phyloP scores from a whole-genome alignment of 2,329 filamentous ascomycete genomes.

The Alternaria arborescens region DNA sequence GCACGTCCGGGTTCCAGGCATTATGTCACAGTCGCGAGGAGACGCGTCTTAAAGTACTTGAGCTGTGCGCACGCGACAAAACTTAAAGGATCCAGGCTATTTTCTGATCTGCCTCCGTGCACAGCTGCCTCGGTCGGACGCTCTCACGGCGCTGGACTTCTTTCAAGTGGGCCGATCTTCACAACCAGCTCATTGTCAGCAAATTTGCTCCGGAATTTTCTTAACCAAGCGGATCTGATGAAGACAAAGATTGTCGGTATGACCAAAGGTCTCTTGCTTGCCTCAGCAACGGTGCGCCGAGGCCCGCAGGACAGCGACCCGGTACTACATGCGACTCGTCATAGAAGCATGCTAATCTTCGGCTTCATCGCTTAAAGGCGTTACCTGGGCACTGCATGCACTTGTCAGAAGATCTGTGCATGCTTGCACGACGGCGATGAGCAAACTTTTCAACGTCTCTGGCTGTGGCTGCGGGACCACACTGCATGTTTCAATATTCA shows the following conservation, averaged over 20 bases:
- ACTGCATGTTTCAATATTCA: slow-evolving; percentile 40
- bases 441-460: slow-evolving; percentile 44
- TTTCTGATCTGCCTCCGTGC: slow-evolving; percentile 38
- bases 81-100: slow-evolving; percentile 33
- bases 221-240: slow-evolving; percentile 26
- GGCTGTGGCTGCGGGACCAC: slow-evolving; percentile 31
- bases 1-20: slow-evolving; percentile 27
- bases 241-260: slow-evolving; percentile 25
- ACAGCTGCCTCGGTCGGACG: slow-evolving; percentile 25
- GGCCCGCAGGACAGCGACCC: slow-evolving; percentile 19
- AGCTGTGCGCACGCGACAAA: slow-evolving; percentile 44
- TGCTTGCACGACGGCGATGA: slow-evolving; percentile 31
- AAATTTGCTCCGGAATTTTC: slow-evolving; percentile 39
- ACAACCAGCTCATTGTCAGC: slow-evolving; percentile 25
- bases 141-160: slow-evolving; percentile 26
- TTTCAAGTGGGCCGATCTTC: slow-evolving; percentile 31
- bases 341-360: slow-evolving; percentile 27
- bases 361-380: slow-evolving; percentile 33
- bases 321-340: slow-evolving; percentile 29
- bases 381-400: slow-evolving; percentile 35
- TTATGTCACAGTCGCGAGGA: slow-evolving; percentile 45
- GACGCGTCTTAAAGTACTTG: slow-evolving; percentile 41
- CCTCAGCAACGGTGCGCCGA: slow-evolving; percentile 25
- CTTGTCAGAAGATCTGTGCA: slow-evolving; percentile 39
- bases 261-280: slow-evolving; percentile 29